Percentiles rank a stretch among this genome's conserved stretches.
phyloP scores from a whole-genome alignment of 2,329 filamentous ascomycete species.

The Colletotrichum sp. region DNA sequence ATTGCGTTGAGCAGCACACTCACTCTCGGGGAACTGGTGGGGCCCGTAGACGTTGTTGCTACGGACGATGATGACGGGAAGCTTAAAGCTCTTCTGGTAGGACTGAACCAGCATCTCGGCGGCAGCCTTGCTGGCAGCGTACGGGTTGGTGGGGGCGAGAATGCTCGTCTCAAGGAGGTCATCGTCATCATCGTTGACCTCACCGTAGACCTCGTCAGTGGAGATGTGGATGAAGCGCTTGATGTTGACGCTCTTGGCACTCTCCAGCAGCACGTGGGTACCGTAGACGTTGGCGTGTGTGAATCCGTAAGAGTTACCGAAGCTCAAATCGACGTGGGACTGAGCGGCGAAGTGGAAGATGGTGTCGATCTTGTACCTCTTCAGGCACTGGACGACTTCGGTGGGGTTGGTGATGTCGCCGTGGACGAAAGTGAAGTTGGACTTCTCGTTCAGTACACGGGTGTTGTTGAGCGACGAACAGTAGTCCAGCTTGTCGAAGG shows the following conservation, averaged over 20 bases:
- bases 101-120: slow-evolving; percentile 87
- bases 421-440: slow-evolving; percentile 81
- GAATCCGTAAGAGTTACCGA: slow-evolving; percentile 82
- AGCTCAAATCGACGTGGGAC: slow-evolving; percentile 83
- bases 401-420: slow-evolving; percentile 77
- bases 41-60: slow-evolving; percentile 89
- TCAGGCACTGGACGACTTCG: slow-evolving; percentile 74
- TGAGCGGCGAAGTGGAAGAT: slow-evolving; percentile 88
- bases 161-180: slow-evolving; percentile 77
- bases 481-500: slow-evolving; percentile 86
- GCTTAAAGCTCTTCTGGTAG: slow-evolving; percentile 83
- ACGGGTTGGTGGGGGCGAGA: slow-evolving; percentile 81
- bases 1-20: slow-evolving; percentile 31
- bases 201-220: slow-evolving; percentile 86
- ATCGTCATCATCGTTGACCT: slow-evolving; percentile 74
- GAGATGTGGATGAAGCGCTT: slow-evolving; percentile 82
- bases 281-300: slow-evolving; percentile 84
- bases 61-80: slow-evolving; percentile 80
- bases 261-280: slow-evolving; percentile 83
- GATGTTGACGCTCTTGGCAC: slow-evolving; percentile 73
- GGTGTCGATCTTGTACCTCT: slow-evolving; percentile 76
- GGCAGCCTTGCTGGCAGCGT: slow-evolving; percentile 80
- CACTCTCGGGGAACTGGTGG: slow-evolving; percentile 84
- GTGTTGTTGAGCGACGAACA: slow-evolving; percentile 84
- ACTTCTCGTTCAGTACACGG: slow-evolving; percentile 66